Evolutionary conservation across 2,329 filamentous ascomycete genomes (phyloP).

Genomic region (Trichoderma harzianum): DNA sequence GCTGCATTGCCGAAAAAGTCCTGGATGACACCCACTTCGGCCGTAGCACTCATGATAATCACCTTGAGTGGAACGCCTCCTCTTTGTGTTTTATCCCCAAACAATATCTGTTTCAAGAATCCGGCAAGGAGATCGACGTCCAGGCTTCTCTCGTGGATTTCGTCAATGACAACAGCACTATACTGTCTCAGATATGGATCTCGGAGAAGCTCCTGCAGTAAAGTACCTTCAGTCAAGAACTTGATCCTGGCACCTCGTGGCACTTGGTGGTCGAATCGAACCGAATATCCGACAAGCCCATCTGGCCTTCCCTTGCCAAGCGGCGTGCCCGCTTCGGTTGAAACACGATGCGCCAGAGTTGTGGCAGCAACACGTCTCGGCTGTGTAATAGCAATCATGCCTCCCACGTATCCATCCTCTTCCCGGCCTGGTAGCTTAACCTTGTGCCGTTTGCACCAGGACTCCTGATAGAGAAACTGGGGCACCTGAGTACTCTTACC

Average conservation of each 20-base stretch:
- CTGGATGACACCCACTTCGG: conserved; percentile 75
- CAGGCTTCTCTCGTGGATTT: conserved; percentile 93
- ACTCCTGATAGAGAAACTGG: conserved; percentile 75
- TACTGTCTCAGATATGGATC: conserved; percentile 82
- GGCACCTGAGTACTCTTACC: conserved; percentile 97
- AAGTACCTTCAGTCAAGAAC: conserved; percentile 93
- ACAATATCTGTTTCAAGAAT: conserved; percentile 76
- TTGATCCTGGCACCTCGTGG: conserved; percentile 85
- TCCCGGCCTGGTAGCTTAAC: conserved; percentile 43
- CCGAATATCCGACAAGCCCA: conserved; percentile 78
- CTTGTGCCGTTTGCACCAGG: conserved; percentile 68
- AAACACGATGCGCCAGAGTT: conserved; percentile 81
- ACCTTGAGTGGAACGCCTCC: conserved; percentile 78
- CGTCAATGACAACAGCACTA: conserved; percentile 87
- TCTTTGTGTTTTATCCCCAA: conserved; percentile 58
- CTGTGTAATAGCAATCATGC: conserved; percentile 89
- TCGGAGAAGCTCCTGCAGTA: conserved; percentile 86
- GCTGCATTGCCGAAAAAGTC: conserved; percentile 62
- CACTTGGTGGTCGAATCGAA: conserved; percentile 86
- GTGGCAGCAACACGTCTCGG: conserved; percentile 92
- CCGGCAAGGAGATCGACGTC: conserved; percentile 90
- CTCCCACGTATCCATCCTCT: conserved; percentile 57
- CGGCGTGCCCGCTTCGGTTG: conserved; percentile 66
- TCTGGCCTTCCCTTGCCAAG: conserved; percentile 40
- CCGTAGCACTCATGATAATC: conserved; percentile 95